Evolutionary conservation across 1,284 basidiomycete genomes (phyloP).

Genomic region (Boletus smithii): DNA sequence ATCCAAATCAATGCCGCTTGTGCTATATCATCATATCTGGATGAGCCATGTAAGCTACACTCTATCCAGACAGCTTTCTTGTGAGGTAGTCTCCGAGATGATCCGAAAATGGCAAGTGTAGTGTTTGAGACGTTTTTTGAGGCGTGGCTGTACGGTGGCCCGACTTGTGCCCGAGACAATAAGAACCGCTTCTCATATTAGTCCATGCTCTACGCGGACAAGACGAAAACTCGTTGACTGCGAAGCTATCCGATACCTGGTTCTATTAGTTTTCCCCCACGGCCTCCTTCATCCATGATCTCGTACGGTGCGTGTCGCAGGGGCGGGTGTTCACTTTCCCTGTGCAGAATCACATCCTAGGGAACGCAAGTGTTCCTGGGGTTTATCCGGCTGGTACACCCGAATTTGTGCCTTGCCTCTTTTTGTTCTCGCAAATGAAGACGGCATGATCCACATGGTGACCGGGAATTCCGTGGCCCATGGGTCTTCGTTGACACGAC

Average conservation of each 20-base stretch:
- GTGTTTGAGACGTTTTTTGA: constrained; percentile 10
- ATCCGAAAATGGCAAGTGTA: constrained; percentile 24
- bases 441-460: not conserved
- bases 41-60: too few relatives aligned
- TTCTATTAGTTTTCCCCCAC: not conserved
- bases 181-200: constrained; percentile 11
- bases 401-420: not conserved
- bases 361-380: not conserved
- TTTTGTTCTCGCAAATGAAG: constrained; percentile 23
- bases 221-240: constrained; percentile 17
- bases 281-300: not conserved
- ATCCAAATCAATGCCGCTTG: too few relatives aligned
- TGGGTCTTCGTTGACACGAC: not conserved
- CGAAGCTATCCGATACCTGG: not conserved
- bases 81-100: not conserved
- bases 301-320: not conserved
- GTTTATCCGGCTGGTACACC: not conserved
- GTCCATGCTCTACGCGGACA: constrained; percentile 1
- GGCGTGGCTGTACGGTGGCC: constrained; percentile 16
- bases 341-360: not conserved
- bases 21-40: too few relatives aligned
- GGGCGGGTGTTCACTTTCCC: not conserved
- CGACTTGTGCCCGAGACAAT: constrained; percentile 25
- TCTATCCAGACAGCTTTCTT: not conserved
- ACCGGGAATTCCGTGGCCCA: not conserved